Evolutionary conservation across 176 grass and related monocot species (phyloP).

Genomic region (Pontederia paniculata): DNA sequence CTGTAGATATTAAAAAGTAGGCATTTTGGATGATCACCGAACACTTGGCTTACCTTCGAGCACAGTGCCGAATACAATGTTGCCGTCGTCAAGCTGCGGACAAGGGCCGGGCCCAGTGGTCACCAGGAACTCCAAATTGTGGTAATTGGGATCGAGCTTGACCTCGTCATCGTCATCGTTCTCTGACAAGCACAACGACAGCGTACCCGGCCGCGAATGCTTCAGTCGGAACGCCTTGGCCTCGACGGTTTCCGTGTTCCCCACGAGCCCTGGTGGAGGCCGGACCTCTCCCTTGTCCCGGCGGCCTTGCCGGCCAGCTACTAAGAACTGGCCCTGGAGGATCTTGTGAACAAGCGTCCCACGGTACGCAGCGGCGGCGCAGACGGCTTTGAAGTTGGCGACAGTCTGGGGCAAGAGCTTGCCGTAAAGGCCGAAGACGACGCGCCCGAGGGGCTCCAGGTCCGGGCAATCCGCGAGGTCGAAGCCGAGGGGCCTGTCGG

Average conservation of each 20-base stretch:
- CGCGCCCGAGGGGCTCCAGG: slow-evolving; percentile 64
- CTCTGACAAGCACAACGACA: slow-evolving; percentile 77
- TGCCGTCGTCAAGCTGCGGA: slow-evolving; percentile 79
- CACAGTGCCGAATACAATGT: slow-evolving; percentile 95
- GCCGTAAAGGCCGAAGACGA: slow-evolving; percentile 92
- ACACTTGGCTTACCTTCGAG: slow-evolving; percentile 61
- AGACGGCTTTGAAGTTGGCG: slow-evolving; percentile 68
- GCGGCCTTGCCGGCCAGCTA: slow-evolving; percentile 61
- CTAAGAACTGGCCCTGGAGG: slow-evolving; percentile 71
- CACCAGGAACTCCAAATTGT: slow-evolving; percentile 92
- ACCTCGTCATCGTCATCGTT: slow-evolving; percentile 72
- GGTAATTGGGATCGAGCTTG: slow-evolving; percentile 73
- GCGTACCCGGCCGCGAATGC: slow-evolving; percentile 64
- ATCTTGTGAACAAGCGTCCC: slow-evolving; percentile 88
- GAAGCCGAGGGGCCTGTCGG: slow-evolving; percentile 56
- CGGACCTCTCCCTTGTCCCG: slow-evolving; percentile 70
- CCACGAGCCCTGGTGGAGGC: slow-evolving; percentile 44
- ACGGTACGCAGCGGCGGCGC: slow-evolving; percentile 53
- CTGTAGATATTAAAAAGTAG: background rate
- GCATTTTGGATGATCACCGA: background rate
- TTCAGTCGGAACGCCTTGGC: slow-evolving; percentile 67
- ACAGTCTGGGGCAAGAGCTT: slow-evolving; percentile 53
- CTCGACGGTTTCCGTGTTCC: slow-evolving; percentile 57
- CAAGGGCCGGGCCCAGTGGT: slow-evolving; percentile 82
- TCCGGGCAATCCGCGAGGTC: slow-evolving; percentile 79